Evolutionary conservation across 345 rosid species (phyloP).

Genomic region (Eucalyptus cladocalyx): DNA sequence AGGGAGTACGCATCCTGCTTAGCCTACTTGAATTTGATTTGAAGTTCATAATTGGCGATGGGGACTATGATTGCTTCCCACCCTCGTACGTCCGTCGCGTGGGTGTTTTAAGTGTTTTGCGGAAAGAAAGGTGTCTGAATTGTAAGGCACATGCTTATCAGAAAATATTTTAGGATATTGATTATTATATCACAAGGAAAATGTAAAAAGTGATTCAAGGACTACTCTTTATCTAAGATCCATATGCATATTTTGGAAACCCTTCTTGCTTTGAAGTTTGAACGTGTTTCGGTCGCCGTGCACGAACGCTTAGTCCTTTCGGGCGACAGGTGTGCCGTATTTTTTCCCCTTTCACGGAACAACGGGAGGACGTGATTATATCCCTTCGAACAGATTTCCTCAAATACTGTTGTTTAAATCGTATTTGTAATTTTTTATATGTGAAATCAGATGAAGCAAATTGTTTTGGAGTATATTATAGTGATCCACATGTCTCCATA

Average conservation of each 20-base stretch:
- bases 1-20: neutral
- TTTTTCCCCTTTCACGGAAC: neutral
- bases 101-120: neutral
- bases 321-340: neutral
- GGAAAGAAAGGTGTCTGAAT: neutral
- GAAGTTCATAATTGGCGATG: neutral
- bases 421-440: no score
- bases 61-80: neutral
- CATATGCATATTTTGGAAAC: neutral
- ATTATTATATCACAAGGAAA: neutral
- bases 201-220: neutral
- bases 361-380: neutral
- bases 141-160: neutral
- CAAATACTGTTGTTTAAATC: neutral
- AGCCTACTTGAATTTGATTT: neutral
- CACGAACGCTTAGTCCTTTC: neutral
- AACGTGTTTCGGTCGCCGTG: neutral
- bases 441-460: neutral
- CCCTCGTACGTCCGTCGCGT: neutral
- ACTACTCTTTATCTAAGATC: neutral
- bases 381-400: neutral
- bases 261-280: neutral
- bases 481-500: no score
- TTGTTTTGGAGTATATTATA: no score
- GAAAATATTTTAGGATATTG: neutral